Evolutionary conservation across 1,284 basidiomycete species (phyloP).

Genomic region (Golubevia pallescens): DNA sequence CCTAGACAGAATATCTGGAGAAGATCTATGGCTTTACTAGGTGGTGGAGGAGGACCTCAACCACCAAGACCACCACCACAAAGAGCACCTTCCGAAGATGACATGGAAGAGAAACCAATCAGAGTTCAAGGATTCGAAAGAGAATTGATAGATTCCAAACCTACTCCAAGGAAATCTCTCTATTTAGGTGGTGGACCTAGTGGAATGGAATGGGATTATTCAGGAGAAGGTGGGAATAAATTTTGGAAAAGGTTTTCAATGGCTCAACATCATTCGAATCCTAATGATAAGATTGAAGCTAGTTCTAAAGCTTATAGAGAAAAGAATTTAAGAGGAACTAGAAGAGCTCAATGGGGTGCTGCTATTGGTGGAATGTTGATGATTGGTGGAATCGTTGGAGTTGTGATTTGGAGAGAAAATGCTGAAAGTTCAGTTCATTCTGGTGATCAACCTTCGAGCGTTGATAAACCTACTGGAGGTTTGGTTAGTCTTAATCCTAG

Average conservation of each 20-base stretch:
- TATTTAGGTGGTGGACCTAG: slow-evolving; percentile 40
- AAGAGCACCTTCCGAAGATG: background rate
- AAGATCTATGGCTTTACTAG: slow-evolving; percentile 40
- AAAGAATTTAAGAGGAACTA: slow-evolving; percentile 14
- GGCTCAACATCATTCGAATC: slow-evolving; percentile 33
- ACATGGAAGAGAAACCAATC: background rate
- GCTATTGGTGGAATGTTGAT: slow-evolving; percentile 20
- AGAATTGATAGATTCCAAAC: slow-evolving; percentile 23
- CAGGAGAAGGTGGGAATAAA: slow-evolving; percentile 35
- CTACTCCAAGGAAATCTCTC: slow-evolving; percentile 37
- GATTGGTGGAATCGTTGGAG: slow-evolving; percentile 37
- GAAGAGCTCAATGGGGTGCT: slow-evolving; percentile 10
- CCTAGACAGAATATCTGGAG: slow-evolving; percentile 31
- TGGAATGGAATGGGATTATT: slow-evolving; percentile 50
- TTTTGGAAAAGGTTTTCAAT: slow-evolving; percentile 50
- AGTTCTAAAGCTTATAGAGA: slow-evolving; percentile 23
- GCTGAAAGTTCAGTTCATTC: background rate
- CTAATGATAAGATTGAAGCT: slow-evolving; percentile 21
- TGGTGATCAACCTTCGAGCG: background rate
- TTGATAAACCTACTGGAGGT: background rate
- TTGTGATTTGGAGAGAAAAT: slow-evolving; percentile 46
- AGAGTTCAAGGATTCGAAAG: slow-evolving; percentile 28
- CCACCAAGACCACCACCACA: background rate
- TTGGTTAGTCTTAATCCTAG: background rate
- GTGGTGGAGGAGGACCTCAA: background rate